A percentile compares a stretch with the other conserved stretches of the same genome.
Conservation (phyloP, 805 yeast genomes). For the Starmerella powellii region DNA sequence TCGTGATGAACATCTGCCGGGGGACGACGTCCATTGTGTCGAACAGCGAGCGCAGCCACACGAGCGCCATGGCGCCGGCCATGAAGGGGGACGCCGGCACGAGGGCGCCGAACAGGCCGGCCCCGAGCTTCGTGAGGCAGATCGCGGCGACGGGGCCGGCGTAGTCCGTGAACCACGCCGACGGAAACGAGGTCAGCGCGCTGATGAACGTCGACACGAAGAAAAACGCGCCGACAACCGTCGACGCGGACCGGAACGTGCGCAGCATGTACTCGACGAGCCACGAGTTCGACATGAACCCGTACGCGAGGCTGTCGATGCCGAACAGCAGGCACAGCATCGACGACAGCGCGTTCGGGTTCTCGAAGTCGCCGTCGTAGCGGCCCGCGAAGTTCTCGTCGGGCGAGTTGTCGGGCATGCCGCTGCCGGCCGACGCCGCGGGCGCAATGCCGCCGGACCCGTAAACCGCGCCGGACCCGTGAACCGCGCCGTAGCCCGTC, state of each 20-base stretch:
- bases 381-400: too few relatives aligned
- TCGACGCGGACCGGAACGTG: slow-evolving; percentile 44
- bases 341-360: slow-evolving; percentile 6
- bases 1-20: slow-evolving; percentile 65
- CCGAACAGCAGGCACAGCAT: slow-evolving; percentile 38
- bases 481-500: too few relatives aligned
- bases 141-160: slow-evolving; percentile 76
- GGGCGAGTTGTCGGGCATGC: too few relatives aligned
- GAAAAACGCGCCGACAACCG: slow-evolving; percentile 42
- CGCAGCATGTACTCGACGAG: slow-evolving; percentile 65
- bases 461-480: too few relatives aligned
- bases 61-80: slow-evolving; percentile 39
- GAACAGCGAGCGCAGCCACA: slow-evolving; percentile 48
- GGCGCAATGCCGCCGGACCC: not conserved
- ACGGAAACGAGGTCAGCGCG: slow-evolving; percentile 45
- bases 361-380: not conserved
- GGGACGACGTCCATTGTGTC: slow-evolving; percentile 88
- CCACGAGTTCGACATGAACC: slow-evolving; percentile 86
- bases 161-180: slow-evolving; percentile 52
- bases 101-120: slow-evolving; percentile 49
- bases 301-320: slow-evolving; percentile 77
- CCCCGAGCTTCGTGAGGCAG: slow-evolving; percentile 61
- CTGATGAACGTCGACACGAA: slow-evolving; percentile 33
- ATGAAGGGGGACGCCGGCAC: slow-evolving; percentile 38
- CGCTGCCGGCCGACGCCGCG: too few relatives aligned